Evolutionary conservation across 495 filamentous ascomycete species (phyloP).

Genomic region (Hypoxylon cercidicola): DNA sequence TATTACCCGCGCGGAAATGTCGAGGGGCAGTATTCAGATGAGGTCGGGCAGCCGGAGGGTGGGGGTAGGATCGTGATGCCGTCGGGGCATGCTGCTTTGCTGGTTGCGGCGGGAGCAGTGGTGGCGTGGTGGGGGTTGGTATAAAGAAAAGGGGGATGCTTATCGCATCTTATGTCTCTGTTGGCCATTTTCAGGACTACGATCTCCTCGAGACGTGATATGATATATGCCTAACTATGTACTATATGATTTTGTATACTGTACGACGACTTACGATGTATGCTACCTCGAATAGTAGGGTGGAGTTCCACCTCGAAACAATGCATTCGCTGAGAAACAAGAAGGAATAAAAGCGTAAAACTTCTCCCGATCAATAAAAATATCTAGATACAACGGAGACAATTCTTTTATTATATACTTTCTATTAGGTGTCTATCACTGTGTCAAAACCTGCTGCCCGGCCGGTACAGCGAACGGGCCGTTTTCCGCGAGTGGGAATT

Average conservation of each 20-base stretch:
- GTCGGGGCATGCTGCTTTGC: neutral
- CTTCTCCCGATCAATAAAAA: neutral
- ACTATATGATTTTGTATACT: neutral
- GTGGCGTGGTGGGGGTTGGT: constrained; percentile 18
- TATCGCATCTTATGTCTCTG: too few species aligned
- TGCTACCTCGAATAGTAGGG: too few species aligned
- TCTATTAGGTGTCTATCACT: constrained; percentile 8
- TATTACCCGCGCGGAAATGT: constrained; percentile 82
- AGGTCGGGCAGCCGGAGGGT: constrained; percentile 55
- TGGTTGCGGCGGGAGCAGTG: constrained; percentile 3
- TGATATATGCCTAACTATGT: constrained; percentile 1
- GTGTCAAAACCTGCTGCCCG: constrained; percentile 36
- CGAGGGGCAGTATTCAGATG: constrained; percentile 62
- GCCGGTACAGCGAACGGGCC: constrained; percentile 43
- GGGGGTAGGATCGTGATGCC: neutral
- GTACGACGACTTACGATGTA: neutral
- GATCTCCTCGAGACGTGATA: constrained; percentile 5
- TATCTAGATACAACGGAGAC: constrained; percentile 19
- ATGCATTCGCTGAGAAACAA: too few species aligned
- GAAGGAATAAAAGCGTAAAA: too few species aligned
- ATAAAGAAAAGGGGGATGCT: constrained; percentile 12
- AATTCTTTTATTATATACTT: constrained; percentile 5
- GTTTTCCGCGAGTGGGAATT: constrained; percentile 46
- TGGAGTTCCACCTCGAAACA: too few species aligned
- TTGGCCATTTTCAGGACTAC: too few species aligned